Conservation (phyloP, 805 yeast species). For the Schwanniomyces vanrijiae region DNA sequence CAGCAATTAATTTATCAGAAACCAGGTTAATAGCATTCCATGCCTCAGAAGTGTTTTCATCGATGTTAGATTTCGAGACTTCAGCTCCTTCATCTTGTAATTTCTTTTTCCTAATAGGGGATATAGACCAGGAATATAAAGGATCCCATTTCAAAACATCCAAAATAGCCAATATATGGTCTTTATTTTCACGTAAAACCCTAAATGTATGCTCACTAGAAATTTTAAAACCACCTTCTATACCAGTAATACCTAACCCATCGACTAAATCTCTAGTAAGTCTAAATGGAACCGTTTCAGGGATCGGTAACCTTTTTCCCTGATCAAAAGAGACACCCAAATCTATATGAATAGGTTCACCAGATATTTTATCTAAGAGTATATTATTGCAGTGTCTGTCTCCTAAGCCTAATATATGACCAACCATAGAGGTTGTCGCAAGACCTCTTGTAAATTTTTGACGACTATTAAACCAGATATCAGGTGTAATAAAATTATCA, state of each 20-base stretch:
- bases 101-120: constrained; percentile 64
- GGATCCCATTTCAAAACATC: constrained; percentile 93
- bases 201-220: constrained; percentile 73
- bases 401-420: constrained; percentile 87
- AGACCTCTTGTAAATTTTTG: constrained; percentile 70
- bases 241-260: constrained; percentile 87
- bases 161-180: constrained; percentile 73
- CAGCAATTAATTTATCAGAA: constrained; percentile 61
- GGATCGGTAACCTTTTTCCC: constrained; percentile 78
- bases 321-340: constrained; percentile 96
- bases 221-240: constrained; percentile 70
- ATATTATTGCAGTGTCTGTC: constrained; percentile 94
- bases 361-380: constrained; percentile 72
- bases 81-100: constrained; percentile 44
- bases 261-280: constrained; percentile 85
- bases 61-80: constrained; percentile 14
- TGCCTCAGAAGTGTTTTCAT: constrained; percentile 67
- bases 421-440: constrained; percentile 84
- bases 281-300: constrained; percentile 93
- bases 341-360: constrained; percentile 95
- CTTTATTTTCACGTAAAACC: constrained; percentile 63
- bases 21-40: constrained; percentile 75
- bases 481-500: constrained; percentile 62
- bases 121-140: constrained; percentile 84
- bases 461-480: constrained; percentile 71